Evolutionary conservation across 2,329 filamentous ascomycete species (phyloP).

Genomic region (Microdochium nivale): DNA sequence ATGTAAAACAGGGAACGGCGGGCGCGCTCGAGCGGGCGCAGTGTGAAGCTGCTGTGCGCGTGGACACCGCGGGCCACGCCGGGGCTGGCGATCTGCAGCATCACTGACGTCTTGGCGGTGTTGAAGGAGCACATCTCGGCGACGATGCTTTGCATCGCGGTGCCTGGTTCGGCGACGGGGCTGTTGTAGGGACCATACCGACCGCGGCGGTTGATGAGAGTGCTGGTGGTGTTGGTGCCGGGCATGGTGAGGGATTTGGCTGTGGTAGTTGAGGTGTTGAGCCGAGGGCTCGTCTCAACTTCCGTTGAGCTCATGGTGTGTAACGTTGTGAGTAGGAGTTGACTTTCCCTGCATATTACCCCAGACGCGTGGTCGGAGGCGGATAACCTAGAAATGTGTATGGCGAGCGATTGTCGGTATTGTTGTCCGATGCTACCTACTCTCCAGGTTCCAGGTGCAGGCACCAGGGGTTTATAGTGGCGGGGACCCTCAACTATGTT

Average conservation of each 20-base stretch:
- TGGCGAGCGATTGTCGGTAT: no score
- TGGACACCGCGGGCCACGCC: conserved; percentile 2
- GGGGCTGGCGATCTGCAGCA: conserved; percentile 2
- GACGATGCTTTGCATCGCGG: neutral
- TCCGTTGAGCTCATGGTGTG: neutral
- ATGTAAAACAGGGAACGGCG: conserved; percentile 3
- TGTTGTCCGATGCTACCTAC: no score
- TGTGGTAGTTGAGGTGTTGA: neutral
- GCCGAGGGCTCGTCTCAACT: neutral
- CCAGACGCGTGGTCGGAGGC: no score
- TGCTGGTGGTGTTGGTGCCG: neutral
- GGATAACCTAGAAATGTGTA: no score
- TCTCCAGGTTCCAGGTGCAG: no score
- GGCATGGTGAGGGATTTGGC: neutral
- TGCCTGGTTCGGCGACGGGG: neutral
- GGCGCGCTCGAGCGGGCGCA: conserved; percentile 1
- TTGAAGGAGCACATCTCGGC: conserved; percentile 3
- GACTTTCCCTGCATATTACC: no score
- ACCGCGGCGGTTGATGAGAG: neutral
- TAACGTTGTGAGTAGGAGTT: no score
- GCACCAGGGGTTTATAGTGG: no score
- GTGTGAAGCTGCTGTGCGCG: conserved; percentile 3
- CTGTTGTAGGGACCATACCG: neutral
- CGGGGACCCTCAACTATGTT: no score
- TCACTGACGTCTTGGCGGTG: neutral